A percentile compares a stretch with the other conserved stretches of the same genome.
Conservation (phyloP, 2,329 filamentous ascomycete species). For the Calonectria fujianensis region DNA sequence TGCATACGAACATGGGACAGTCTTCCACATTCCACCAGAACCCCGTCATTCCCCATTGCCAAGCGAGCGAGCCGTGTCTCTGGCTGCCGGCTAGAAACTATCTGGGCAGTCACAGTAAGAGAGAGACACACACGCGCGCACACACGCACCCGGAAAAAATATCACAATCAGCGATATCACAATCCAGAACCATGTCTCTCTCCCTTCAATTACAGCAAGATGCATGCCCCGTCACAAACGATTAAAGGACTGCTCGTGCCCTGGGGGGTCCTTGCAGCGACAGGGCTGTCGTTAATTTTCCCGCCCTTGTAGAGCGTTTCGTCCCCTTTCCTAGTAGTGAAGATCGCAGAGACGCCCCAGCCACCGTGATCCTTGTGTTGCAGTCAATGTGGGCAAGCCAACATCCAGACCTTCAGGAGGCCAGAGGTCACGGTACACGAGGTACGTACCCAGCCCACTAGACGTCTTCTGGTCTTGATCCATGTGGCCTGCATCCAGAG, state of each 20-base stretch:
- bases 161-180: not conserved
- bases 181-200: conserved; percentile 10
- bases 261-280: conserved; percentile 39
- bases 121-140: not conserved
- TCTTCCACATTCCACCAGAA: conserved; percentile 8
- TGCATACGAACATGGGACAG: conserved; percentile 20
- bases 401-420: conserved; percentile 25
- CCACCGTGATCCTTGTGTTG: conserved; percentile 29
- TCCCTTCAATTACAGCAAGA: conserved; percentile 19
- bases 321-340: conserved; percentile 46
- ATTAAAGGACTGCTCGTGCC: conserved; percentile 46
- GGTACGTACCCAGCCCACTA: conserved; percentile 10
- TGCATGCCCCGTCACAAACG: conserved; percentile 36
- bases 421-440: conserved; percentile 16
- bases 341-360: conserved; percentile 44
- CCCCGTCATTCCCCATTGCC: conserved; percentile 8
- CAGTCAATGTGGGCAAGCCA: conserved; percentile 19
- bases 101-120: not conserved
- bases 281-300: conserved; percentile 43
- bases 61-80: conserved; percentile 27
- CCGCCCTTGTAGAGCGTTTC: conserved; percentile 42
- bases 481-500: conserved; percentile 15
- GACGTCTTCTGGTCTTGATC: conserved; percentile 9
- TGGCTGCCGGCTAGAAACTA: conserved; percentile 2
- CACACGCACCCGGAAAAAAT: not conserved